phyloP scores from a whole-genome alignment of 495 filamentous ascomycete species.

The Filosporella fistucella region DNA sequence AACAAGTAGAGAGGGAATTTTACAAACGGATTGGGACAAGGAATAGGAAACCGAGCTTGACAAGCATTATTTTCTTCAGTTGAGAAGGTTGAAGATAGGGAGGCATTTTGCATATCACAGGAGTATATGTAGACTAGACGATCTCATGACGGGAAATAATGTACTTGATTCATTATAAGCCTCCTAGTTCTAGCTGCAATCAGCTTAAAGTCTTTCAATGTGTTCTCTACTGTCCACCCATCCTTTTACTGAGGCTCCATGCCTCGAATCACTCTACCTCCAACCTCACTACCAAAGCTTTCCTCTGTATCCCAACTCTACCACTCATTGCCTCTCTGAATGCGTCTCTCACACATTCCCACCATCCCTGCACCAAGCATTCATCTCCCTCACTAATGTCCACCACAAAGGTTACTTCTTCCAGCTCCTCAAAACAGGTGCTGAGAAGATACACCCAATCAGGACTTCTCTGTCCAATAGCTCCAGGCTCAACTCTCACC shows the following conservation, averaged over 20 bases:
- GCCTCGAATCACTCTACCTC: neutral
- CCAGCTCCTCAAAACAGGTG: neutral
- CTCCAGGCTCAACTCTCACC: neutral
- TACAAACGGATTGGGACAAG: neutral
- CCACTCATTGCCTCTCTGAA: neutral
- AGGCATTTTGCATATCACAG: conserved; percentile 7
- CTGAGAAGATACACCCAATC: conserved; percentile 10
- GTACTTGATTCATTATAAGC: neutral
- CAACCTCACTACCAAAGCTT: neutral
- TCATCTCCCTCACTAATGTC: neutral
- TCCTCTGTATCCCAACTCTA: neutral
- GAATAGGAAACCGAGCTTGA: neutral
- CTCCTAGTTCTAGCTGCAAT: neutral
- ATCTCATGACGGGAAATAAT: conserved; percentile 1
- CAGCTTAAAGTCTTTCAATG: neutral
- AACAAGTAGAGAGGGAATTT: conserved; percentile 58
- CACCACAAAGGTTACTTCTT: conserved; percentile 4
- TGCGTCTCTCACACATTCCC: conserved; percentile 5
- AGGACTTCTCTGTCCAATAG: neutral
- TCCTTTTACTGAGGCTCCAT: too few species aligned
- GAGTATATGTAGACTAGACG: conserved; percentile 17
- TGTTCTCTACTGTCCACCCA: neutral
- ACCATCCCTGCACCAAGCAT: neutral
- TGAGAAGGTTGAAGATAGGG: neutral
- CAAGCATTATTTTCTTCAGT: neutral